phyloP scores from a whole-genome alignment of 148 eudicot genomes.

The Diospyros lotus region DNA sequence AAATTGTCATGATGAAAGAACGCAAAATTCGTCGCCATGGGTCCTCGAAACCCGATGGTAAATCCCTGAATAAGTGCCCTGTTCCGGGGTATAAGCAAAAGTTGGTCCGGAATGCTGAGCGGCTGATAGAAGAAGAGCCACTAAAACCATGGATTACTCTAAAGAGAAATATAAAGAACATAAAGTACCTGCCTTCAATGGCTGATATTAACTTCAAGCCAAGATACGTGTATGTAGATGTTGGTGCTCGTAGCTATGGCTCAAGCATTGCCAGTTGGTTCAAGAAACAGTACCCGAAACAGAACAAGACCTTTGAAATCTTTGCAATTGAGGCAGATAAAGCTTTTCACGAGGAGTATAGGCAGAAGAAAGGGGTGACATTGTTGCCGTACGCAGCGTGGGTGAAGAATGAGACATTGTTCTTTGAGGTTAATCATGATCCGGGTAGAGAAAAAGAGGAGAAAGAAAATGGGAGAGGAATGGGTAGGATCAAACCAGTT shows the following conservation, averaged over 20 bases:
- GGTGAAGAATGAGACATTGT: slow-evolving; percentile 83
- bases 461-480: slow-evolving; percentile 72
- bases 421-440: slow-evolving; percentile 79
- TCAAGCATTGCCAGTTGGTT: slow-evolving; percentile 99
- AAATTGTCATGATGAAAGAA: slow-evolving; percentile 67
- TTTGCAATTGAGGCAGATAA: slow-evolving; percentile 93
- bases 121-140: slow-evolving; percentile 66
- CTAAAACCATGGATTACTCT: slow-evolving; percentile 88
- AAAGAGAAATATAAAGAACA: slow-evolving; percentile 67
- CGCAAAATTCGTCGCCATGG: neutral
- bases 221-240: slow-evolving; percentile 82
- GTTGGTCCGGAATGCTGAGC: slow-evolving; percentile 61
- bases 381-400: slow-evolving; percentile 91
- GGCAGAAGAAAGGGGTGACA: slow-evolving; percentile 56
- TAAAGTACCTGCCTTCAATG: slow-evolving; percentile 71
- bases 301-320: slow-evolving; percentile 78
- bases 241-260: slow-evolving; percentile 90
- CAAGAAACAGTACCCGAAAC: slow-evolving; percentile 88
- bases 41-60: neutral
- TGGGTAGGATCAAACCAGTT: slow-evolving; percentile 83
- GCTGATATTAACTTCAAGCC: slow-evolving; percentile 77
- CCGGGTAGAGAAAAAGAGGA: slow-evolving; percentile 56
- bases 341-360: slow-evolving; percentile 65
- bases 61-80: slow-evolving; percentile 38
- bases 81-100: slow-evolving; percentile 68